Evolutionary conservation across 768 basidiomycete genomes (phyloP).

Genomic region (Neoboletus brunneissimus): DNA sequence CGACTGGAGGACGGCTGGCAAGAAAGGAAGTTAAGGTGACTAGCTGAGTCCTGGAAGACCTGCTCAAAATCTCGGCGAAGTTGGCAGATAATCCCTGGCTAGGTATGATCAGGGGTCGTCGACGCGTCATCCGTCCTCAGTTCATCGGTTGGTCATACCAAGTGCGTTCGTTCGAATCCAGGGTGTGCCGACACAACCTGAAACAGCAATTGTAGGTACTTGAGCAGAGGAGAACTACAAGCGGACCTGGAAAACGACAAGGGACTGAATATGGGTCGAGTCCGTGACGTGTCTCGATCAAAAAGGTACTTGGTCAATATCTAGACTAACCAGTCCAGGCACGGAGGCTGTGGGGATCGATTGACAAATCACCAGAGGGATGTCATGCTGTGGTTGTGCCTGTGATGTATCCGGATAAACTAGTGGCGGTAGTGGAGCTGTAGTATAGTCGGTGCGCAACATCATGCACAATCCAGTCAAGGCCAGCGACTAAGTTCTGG

Average conservation of each 20-base stretch:
- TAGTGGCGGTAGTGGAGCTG: slow-evolving; percentile 42
- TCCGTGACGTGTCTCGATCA: slow-evolving; percentile 12
- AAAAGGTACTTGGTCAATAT: slow-evolving; percentile 1
- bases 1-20: too few species aligned
- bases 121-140: background rate
- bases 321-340: slow-evolving; percentile 6
- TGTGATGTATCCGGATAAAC: background rate
- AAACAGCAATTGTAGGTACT: slow-evolving; percentile 10
- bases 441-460: slow-evolving; percentile 88
- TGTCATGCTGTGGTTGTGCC: slow-evolving; percentile 2
- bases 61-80: background rate
- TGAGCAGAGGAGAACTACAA: slow-evolving; percentile 4
- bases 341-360: slow-evolving; percentile 6
- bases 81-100: background rate
- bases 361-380: background rate
- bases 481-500: slow-evolving; percentile 74
- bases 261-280: background rate
- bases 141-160: slow-evolving; percentile 10
- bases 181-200: slow-evolving; percentile 7
- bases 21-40: background rate
- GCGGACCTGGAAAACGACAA: slow-evolving; percentile 8
- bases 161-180: slow-evolving; percentile 7
- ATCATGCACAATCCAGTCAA: slow-evolving; percentile 91
- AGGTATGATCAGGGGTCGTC: background rate
- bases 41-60: background rate